Conservation (phyloP, 768 basidiomycete genomes). For the Albatrellus ellisii region DNA sequence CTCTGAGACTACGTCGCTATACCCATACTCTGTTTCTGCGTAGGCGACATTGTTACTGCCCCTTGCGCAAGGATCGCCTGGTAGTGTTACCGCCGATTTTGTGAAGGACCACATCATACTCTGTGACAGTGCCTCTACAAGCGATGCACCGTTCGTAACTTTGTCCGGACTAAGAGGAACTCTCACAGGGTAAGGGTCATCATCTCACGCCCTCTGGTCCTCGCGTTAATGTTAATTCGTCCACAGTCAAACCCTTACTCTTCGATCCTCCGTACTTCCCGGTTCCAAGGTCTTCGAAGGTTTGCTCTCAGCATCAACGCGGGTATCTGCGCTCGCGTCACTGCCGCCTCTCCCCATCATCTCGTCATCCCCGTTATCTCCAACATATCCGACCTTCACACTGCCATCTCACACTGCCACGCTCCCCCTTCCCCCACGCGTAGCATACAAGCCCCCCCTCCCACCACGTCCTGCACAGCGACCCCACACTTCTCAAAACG, state of each 20-base stretch:
- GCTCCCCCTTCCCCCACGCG: slow-evolving; percentile 22
- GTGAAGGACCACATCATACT: slow-evolving; percentile 75
- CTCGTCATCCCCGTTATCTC: slow-evolving; percentile 19
- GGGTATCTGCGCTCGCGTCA: slow-evolving; percentile 24
- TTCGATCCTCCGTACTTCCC: slow-evolving; percentile 31
- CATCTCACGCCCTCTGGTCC: background rate
- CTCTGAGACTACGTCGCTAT: background rate
- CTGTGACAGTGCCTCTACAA: slow-evolving; percentile 35
- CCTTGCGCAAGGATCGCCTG: slow-evolving; percentile 37
- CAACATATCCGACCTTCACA: slow-evolving; percentile 34
- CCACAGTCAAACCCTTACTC: slow-evolving; percentile 24
- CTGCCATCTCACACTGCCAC: slow-evolving; percentile 27
- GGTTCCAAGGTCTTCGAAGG: slow-evolving; percentile 28
- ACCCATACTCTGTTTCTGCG: background rate
- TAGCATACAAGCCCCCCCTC: slow-evolving; percentile 14
- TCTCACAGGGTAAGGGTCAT: slow-evolving; percentile 38
- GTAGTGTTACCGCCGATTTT: slow-evolving; percentile 56
- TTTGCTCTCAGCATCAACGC: slow-evolving; percentile 24
- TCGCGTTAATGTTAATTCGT: slow-evolving; percentile 8
- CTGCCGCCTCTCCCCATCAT: slow-evolving; percentile 41
- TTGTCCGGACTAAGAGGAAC: slow-evolving; percentile 75
- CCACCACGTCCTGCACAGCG: slow-evolving; percentile 19
- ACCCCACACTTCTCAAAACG: slow-evolving; percentile 9
- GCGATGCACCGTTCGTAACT: slow-evolving; percentile 48
- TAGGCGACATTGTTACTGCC: slow-evolving; percentile 80